Base-by-base conservation (phyloP, 257 asterid species). In the Jacaranda copaia region DNA sequence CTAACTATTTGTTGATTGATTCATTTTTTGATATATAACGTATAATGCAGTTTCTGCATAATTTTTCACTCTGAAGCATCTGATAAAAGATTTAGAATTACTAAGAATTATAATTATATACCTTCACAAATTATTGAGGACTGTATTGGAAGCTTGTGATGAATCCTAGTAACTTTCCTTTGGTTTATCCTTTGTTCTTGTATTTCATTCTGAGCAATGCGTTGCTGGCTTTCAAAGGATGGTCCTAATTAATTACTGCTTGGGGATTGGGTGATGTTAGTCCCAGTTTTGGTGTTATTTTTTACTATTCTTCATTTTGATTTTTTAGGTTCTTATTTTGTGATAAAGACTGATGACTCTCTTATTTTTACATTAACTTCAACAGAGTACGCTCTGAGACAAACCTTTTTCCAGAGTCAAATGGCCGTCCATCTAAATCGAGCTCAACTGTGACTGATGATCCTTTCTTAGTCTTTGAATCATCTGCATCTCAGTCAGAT, bases 401-500 rank as follows among this genome's bases (percentile, higher is more conserved):
- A 52, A 77, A 80, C 15, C 70, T 60, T 19, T 77, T 81, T 77
- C 82, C 75, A 25, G 84, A 80, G 68, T 76, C 88, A 7, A 82
- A 81, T 76, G 72, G 75, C 46, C 82, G 20, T 76, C 78, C 87
- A 57, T 80, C 85, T 68, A 83, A 83, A 46, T 77, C 86, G 32
- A 80, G 87, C 87, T 84, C 86, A 72, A 51, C 70, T 55, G 72
- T 58, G 68, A 76, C 76, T 14, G 89, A 86, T 82, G 97, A 90
- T 81, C 93, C 95, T 62, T 85, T 91, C 87, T 76, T 76, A 59
- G 77, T 83, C 73, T 92, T 88, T 77, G 89, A 91, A 75, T 63
- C 91, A 66, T 79, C 90, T 39, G 73, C 40, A 53, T 76, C 88
- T 48, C 78, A 72, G 74, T 48, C 79, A 61, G 83, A 76, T 81